Evolutionary conservation across 1,284 basidiomycete species (phyloP), one percentile per base, ranked within the genome.

Genomic region (Heterobasidion occidentale): DNA sequence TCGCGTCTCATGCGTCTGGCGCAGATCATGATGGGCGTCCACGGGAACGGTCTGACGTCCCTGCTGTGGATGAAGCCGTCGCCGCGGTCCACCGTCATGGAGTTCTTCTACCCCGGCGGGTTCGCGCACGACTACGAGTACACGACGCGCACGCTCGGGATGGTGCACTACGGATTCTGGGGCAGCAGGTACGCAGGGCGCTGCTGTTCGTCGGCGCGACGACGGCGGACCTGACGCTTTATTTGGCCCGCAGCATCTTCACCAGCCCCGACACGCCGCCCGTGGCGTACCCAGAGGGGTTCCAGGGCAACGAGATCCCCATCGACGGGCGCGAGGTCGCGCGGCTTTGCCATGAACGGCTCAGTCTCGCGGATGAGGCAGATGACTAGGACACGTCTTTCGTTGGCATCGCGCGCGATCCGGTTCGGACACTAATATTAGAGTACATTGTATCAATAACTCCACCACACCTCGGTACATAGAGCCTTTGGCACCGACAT

Each of bases 161-260:
- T 94, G 79, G 77, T 76, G 0, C 89, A 95, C 68, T 94, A 87
- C 63, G 92, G 90, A 4, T 88, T 94, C 70, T 94, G 92, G 92
- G 76, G 76, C 12, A 69, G 80, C 62, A 68, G 71, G 77, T 80
- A 57, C 55, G 74, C 27, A 27, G 27, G 27, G n/a, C 38, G 69
- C 12, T 38, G 69, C 12, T 38, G 36, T 45, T 27, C 5, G 27
- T 55, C 19, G n/a, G 35, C 35, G 27, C 12, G 33, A 7, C 7
- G n/a, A n/a, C n/a, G n/a, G n/a, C n/a, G n/a, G 5, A 35, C 3
- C 27, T 15, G 5, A 19, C 34, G 8, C 46, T 3, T n/a, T n/a
- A 17, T 42, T 42, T 42, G 7, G 4, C n/a, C n/a, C 15, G 19
- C 53, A 77, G 75, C 36, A 65, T 69, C 17, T 81, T 81, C 60